Evolutionary conservation across 306 rosid species (phyloP), one percentile per base, ranked within the genome.

Genomic region (Prunus dulcis): DNA sequence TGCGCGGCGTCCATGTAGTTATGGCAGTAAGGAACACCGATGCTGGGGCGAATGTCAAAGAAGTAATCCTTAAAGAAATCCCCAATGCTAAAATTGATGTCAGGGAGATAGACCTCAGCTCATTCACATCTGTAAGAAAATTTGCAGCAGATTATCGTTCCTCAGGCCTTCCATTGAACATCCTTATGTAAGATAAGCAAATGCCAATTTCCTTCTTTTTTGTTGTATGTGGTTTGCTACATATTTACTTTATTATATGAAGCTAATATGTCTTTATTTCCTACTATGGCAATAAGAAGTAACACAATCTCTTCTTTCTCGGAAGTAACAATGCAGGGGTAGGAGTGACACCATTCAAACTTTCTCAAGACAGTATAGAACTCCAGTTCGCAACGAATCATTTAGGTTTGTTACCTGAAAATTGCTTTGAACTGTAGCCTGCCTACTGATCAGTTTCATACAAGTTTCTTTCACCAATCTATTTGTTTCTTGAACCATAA

Each of bases 291-390:
- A 67, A 23, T 46, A 46, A 43, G 32, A 30, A 30, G 32, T 30
- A 30, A 30, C 3, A 30, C n/a, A 22, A 43, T 70, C 46, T 71
- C 11, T 72, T 58, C 43, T 66, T 74, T 83, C 77, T 82, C 80
- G 75, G 47, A 73, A 93, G 98, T 73, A 93, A 93, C 83, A 93
- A 93, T 76, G 98, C 97, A 71, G 98, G 97, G 73, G 72, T 89
- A 73, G 77, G 82, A 83, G 96, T 96, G 62, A 19, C 85, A 6
- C 93, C 93, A 34, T 93, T 88, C 89, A 71, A 72, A 41, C 86
- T 89, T 69, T 91, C 93, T 49, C 67, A 88, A 73, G 93, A 93
- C 82, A 80, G 79, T 72, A 89, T 91, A 71, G 98, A 93, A 78
- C 83, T 91, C 28, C 97, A 87, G 71, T 93, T 93, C 85, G 97